Percentiles rank a stretch among this genome's conserved stretches.
Conservation (phyloP, 2,329 filamentous ascomycete genomes). For the Penicillium sp. region DNA sequence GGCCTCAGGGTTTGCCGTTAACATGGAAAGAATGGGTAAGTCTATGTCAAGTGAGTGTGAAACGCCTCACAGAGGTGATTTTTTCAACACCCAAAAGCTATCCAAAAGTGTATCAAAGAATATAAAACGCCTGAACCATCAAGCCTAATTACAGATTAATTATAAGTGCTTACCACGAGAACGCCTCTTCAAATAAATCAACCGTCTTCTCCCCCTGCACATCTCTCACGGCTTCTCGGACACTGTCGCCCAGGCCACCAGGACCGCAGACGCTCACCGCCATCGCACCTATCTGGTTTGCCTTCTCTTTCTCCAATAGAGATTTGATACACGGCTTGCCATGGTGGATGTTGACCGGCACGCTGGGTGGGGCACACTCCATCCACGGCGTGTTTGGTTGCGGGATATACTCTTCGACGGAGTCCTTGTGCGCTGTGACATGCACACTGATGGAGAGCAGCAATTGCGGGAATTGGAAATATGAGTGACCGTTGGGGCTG, state of each 20-base stretch:
- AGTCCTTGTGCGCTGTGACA: slow-evolving; percentile 27
- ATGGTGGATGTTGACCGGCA: slow-evolving; percentile 27
- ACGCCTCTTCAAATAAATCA: slow-evolving; percentile 40
- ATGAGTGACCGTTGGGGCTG: slow-evolving; percentile 24
- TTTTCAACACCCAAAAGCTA: background rate
- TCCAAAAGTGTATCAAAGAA: background rate
- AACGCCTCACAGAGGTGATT: slow-evolving; percentile 3
- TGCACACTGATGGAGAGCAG: slow-evolving; percentile 33
- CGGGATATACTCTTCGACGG: slow-evolving; percentile 28
- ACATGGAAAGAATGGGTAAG: background rate
- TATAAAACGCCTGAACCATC: background rate
- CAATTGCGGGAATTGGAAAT: slow-evolving; percentile 28
- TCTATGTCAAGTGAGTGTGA: background rate
- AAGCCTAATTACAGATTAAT: background rate
- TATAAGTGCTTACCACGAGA: slow-evolving; percentile 33
- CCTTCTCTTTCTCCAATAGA: slow-evolving; percentile 29
- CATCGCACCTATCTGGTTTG: slow-evolving; percentile 35
- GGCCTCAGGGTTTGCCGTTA: too few species aligned
- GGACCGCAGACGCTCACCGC: slow-evolving; percentile 43
- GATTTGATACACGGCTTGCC: slow-evolving; percentile 31
- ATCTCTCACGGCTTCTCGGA: slow-evolving; percentile 34
- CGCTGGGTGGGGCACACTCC: slow-evolving; percentile 23
- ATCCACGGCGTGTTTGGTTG: slow-evolving; percentile 29
- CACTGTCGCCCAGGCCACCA: slow-evolving; percentile 39
- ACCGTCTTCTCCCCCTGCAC: slow-evolving; percentile 33